A percentile compares a stretch with the other conserved stretches of the same genome.
phyloP scores from a whole-genome alignment of 306 rosid species.

The Rosa lucieae region DNA sequence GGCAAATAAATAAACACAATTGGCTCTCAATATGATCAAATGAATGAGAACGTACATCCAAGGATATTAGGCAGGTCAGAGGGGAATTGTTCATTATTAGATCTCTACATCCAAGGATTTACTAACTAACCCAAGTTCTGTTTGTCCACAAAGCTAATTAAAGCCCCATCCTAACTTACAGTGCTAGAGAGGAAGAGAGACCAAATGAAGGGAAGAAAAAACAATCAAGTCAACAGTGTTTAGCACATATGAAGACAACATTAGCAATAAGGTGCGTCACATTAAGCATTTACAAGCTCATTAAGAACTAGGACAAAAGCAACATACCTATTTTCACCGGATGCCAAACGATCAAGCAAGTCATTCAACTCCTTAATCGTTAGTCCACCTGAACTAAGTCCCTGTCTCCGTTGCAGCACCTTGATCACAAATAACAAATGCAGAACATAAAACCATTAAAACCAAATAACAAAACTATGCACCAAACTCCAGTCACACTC shows the following conservation, averaged over 20 bases:
- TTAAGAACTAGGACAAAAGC: slow-evolving; percentile 6
- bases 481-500: too few relatives aligned
- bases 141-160: background rate
- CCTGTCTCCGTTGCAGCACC: slow-evolving; percentile 87
- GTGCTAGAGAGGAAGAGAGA: too few relatives aligned
- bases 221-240: background rate
- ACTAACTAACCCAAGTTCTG: background rate
- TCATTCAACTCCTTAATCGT: slow-evolving; percentile 77
- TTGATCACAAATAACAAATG: slow-evolving; percentile 31
- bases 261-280: background rate
- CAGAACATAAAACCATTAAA: background rate
- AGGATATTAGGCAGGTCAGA: background rate
- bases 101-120: background rate
- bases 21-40: background rate
- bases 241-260: background rate
- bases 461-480: background rate
- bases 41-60: background rate
- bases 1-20: background rate
- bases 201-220: too few relatives aligned
- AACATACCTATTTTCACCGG: slow-evolving; percentile 64
- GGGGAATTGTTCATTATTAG: too few relatives aligned
- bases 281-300: background rate
- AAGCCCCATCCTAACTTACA: background rate
- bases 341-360: slow-evolving; percentile 75
- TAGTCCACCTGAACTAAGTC: slow-evolving; percentile 72